phyloP scores from a whole-genome alignment of 805 yeast species.

The Hanseniaspora meyeri region DNA sequence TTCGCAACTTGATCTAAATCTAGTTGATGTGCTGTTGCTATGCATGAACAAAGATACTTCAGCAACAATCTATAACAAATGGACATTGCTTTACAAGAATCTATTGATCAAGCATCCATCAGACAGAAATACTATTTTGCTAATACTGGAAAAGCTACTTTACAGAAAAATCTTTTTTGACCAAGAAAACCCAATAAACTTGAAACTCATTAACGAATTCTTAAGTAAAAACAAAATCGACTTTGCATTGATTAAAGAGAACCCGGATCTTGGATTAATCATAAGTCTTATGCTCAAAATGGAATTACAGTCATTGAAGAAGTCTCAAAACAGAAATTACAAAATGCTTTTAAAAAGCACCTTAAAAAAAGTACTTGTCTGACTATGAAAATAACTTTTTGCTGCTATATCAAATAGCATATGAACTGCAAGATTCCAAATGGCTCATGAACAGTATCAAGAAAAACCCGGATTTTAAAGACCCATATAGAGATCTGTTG shows the following conservation, averaged over 20 bases:
- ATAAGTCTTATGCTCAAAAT: background rate
- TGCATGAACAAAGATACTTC: background rate
- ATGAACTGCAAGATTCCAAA: constrained; percentile 1
- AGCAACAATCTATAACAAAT: background rate
- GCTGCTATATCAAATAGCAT: background rate
- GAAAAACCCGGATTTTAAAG: background rate
- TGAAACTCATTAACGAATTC: background rate
- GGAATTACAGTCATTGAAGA: background rate
- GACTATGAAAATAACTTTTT: constrained; percentile 2
- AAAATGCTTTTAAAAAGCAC: background rate
- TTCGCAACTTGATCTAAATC: background rate
- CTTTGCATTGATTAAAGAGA: background rate
- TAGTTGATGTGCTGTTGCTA: background rate
- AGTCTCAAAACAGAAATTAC: background rate
- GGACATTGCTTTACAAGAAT: background rate
- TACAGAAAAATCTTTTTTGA: background rate
- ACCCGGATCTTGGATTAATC: background rate
- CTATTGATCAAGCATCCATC: background rate
- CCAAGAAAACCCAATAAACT: background rate
- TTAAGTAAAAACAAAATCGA: background rate
- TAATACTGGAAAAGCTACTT: background rate
- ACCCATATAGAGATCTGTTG: background rate
- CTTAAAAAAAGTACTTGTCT: background rate
- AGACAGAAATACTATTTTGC: background rate
- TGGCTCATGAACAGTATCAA: constrained; percentile 7